Conservation (phyloP, 2,329 filamentous ascomycete genomes). For the Purpureocillium takamizusanense region DNA sequence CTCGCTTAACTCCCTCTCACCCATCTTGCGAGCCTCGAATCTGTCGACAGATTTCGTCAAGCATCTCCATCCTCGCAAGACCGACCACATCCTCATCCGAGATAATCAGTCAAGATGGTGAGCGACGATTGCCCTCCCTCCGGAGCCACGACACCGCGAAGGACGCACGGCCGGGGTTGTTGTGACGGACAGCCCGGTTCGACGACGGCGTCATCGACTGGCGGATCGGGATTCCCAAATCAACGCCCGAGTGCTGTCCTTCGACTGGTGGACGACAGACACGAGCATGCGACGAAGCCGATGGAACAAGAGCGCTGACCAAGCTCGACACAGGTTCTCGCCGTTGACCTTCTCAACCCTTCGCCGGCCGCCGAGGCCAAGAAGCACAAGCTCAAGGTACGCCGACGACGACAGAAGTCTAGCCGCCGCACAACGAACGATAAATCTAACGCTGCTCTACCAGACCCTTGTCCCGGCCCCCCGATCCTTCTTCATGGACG, state of each 20-base stretch:
- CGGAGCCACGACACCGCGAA: constrained; percentile 2
- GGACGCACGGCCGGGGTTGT: constrained; percentile 3
- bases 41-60: constrained; percentile 48
- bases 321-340: constrained; percentile 73
- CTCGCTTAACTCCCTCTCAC: constrained; percentile 35
- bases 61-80: constrained; percentile 38
- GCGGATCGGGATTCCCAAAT: constrained; percentile 8
- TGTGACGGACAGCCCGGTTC: constrained; percentile 3
- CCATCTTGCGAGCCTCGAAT: constrained; percentile 43
- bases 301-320: constrained; percentile 34
- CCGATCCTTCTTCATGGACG: constrained; percentile 99
- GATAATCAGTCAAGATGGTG: constrained; percentile 61
- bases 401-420: constrained; percentile 10
- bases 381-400: constrained; percentile 99
- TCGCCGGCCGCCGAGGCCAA: constrained; percentile 93
- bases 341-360: constrained; percentile 99
- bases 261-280: constrained; percentile 2
- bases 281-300: background rate
- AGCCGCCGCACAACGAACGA: constrained; percentile 5
- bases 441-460: constrained; percentile 12
- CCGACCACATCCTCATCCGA: constrained; percentile 28
- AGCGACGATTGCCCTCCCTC: constrained; percentile 27
- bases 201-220: constrained; percentile 3
- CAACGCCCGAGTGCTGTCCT: constrained; percentile 10
- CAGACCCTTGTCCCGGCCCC: constrained; percentile 91